Evolutionary conservation across 345 rosid genomes (phyloP).

Genomic region (Aethionema arabicum): DNA sequence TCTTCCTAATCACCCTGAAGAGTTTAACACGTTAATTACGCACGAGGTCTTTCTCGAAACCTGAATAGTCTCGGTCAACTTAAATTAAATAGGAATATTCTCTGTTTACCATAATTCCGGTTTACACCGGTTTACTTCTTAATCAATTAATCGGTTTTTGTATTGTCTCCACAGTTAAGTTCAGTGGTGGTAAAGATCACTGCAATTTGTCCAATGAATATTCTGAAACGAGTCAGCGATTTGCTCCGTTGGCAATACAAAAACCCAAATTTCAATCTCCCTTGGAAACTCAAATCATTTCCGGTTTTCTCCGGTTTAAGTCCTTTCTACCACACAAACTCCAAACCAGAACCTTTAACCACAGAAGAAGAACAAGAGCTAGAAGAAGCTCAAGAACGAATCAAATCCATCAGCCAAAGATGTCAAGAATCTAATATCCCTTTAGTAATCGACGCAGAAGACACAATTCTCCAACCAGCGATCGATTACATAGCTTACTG

Average conservation of each 20-base stretch:
- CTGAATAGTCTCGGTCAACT: constrained; percentile 18
- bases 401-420: constrained; percentile 45
- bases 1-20: constrained; percentile 14
- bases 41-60: constrained; percentile 1
- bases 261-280: constrained; percentile 58
- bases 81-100: constrained; percentile 20
- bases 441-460: constrained; percentile 72
- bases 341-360: constrained; percentile 60
- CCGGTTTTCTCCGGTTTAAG: constrained; percentile 69
- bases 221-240: constrained; percentile 66
- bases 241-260: constrained; percentile 78
- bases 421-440: constrained; percentile 56
- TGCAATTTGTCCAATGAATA: constrained; percentile 63
- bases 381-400: constrained; percentile 48
- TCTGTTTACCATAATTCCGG: constrained; percentile 3
- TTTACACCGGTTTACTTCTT: constrained; percentile 16
- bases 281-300: constrained; percentile 66
- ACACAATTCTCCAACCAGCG: constrained; percentile 71
- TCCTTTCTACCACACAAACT: constrained; percentile 67
- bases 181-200: constrained; percentile 64
- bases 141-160: neutral
- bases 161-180: constrained; percentile 53
- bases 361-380: constrained; percentile 61
- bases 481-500: constrained; percentile 79
- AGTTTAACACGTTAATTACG: constrained; percentile 32